phyloP scores from a whole-genome alignment of 2,329 filamentous ascomycete species.

The Penicillium sp. region DNA sequence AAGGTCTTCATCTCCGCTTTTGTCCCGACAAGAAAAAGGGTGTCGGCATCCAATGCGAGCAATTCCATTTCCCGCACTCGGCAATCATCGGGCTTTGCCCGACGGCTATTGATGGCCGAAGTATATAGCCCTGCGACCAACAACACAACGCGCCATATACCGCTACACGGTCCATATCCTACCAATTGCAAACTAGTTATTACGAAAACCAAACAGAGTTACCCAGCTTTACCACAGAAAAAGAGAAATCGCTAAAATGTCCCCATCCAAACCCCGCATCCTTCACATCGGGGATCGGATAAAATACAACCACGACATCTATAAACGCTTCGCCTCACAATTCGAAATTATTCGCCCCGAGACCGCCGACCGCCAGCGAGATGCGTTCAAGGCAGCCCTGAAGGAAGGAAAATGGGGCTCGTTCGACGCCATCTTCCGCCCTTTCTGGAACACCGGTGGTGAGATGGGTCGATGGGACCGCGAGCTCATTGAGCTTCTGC shows the following conservation, averaged over 20 bases:
- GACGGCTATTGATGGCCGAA: conserved; percentile 16
- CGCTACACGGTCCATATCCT: neutral
- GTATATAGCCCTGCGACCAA: conserved; percentile 3
- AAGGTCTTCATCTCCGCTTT: neutral
- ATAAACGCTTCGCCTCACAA: conserved; percentile 44
- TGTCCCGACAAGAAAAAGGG: neutral
- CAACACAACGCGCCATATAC: neutral
- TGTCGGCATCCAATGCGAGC: neutral
- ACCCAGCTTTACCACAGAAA: neutral
- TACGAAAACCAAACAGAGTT: neutral
- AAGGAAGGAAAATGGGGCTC: conserved; percentile 46
- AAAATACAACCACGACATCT: conserved; percentile 53
- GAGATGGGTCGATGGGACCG: conserved; percentile 69
- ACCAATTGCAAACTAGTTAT: neutral
- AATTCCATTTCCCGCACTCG: conserved; percentile 12
- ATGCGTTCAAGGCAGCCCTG: conserved; percentile 49
- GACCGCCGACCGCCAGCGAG: conserved; percentile 37
- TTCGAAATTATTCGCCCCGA: conserved; percentile 50
- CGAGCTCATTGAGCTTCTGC: conserved; percentile 62
- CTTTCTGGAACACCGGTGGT: conserved; percentile 68
- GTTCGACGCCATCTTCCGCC: conserved; percentile 58
- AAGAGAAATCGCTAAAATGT: conserved; percentile 23
- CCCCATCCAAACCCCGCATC: conserved; percentile 38
- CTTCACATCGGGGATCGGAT: conserved; percentile 55
- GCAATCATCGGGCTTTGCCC: conserved; percentile 16